Evolutionary conservation across 495 filamentous ascomycete genomes (phyloP), one percentile per base, ranked within the genome.

Genomic region (Aspergillus bridgeri): DNA sequence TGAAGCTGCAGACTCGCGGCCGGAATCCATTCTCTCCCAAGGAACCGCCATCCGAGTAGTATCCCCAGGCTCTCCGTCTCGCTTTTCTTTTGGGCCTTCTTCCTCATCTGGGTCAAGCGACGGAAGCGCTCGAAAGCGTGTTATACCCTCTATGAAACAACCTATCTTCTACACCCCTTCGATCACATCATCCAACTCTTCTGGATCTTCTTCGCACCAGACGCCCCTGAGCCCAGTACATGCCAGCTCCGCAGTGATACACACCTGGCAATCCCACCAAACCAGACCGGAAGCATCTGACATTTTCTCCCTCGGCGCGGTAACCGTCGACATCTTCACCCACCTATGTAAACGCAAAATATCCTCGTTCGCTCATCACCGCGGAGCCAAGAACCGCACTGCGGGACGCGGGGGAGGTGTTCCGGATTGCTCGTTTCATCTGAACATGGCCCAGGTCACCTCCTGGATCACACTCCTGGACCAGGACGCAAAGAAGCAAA

Each of bases 361-460:
- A 0, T 80, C 83, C 19, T 80, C 86, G 20, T 96, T 96, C 65
- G 72, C 83, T 6, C 80, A 85, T 13, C 88, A 93, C 65, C 90
- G 92, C 6, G 77, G 82, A 3, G 79, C 83, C 1, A 86, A 89
- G 53, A 89, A 92, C 69, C 81, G 82, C 38, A 81, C 81, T 18
- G 75, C 80, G 6, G 87, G 88, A 13, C 80, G 88, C 15, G 82
- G 82, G 20, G 87, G 87, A 56, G 86, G 86, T 3, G 82, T 87
- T 24, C 82, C 87, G 9, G 89, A 96, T 63, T 82, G 87, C 1
- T 91, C 87, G 0, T 98, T 92, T 71, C 92, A 96, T 67, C 67
- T 79, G 0, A 94, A 96, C 63, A 74, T 88, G 0, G 81, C 80
- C 15, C 89, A 92, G 65, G 82, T 96, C 1, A 83, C 86, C 47